A percentile compares a stretch with the other conserved stretches of the same genome.
These are phyloP conservation scores for Rhodamnia argentea DNA, from an alignment of 345 rosid genomes.

Conservation along the genomic window DNA sequence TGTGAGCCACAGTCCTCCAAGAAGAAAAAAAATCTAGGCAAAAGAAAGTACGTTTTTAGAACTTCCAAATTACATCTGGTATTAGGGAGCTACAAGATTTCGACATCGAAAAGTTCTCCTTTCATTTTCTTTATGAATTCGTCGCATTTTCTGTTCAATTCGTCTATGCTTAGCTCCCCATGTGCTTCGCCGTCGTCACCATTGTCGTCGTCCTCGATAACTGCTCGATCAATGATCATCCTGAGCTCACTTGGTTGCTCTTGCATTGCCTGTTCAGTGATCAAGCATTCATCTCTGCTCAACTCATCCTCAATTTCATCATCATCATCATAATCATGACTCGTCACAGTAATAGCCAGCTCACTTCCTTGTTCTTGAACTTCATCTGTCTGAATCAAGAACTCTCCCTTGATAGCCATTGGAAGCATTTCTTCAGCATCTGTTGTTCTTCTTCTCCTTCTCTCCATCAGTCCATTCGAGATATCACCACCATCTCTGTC, in stretches of 20 bases:
- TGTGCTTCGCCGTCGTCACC: conserved; percentile 6
- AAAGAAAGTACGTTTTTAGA: not conserved
- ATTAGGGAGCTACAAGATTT: not conserved
- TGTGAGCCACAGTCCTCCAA: not conserved
- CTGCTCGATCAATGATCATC: not conserved
- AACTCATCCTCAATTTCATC: not conserved
- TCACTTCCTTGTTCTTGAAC: not conserved
- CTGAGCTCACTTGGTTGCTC: not conserved
- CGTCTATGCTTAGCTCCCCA: conserved; percentile 33
- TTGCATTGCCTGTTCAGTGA: not conserved
- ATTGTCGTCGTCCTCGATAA: not conserved
- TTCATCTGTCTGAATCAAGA: not conserved
- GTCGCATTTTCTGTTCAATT: conserved; percentile 59
- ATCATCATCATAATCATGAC: not conserved
- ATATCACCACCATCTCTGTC: not conserved
- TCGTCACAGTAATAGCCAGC: not conserved
- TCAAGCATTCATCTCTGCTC: not conserved
- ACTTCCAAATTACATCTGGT: not conserved
- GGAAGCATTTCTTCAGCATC: not conserved
- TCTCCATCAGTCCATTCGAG: not conserved
- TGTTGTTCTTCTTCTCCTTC: not conserved
- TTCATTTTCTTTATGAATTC: conserved; percentile 60
- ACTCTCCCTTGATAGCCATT: not conserved
- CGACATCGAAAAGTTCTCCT: not conserved
- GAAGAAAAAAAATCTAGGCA: not conserved